Conservation (phyloP, 192 early-diverging fungal genomes). For the Backusella australiensis region DNA sequence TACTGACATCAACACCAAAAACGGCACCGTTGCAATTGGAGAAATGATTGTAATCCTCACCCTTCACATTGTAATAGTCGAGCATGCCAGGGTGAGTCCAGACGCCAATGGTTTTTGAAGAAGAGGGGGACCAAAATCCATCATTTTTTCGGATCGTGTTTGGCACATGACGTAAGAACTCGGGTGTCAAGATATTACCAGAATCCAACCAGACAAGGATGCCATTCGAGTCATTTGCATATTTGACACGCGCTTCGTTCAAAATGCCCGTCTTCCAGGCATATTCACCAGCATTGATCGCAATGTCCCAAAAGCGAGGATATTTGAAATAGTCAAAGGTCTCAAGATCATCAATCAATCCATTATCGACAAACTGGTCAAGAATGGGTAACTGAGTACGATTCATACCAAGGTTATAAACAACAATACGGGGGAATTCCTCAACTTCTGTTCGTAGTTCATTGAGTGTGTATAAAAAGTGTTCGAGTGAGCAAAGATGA, state of each 20-base stretch:
- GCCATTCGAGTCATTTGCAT: constrained; percentile 26
- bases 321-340: constrained; percentile 44
- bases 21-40: constrained; percentile 50
- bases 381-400: constrained; percentile 38
- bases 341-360: constrained; percentile 43
- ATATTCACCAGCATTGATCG: constrained; percentile 47
- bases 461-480: constrained; percentile 45
- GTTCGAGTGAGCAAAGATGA: constrained; percentile 52
- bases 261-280: constrained; percentile 58
- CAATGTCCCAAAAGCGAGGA: constrained; percentile 53
- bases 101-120: constrained; percentile 28
- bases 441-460: constrained; percentile 30
- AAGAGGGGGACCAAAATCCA: constrained; percentile 53
- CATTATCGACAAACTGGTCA: constrained; percentile 39
- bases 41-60: constrained; percentile 31
- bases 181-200: constrained; percentile 41
- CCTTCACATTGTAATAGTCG: constrained; percentile 36
- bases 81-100: constrained; percentile 51
- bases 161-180: constrained; percentile 46
- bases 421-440: constrained; percentile 43
- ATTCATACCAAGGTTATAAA: constrained; percentile 53
- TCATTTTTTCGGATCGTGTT: constrained; percentile 33
- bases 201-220: constrained; percentile 52
- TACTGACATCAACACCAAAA: constrained; percentile 41
- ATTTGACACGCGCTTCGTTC: constrained; percentile 42